Conservation (phyloP, 2,329 filamentous ascomycete genomes). For the Mycosphaerella arachidis region DNA sequence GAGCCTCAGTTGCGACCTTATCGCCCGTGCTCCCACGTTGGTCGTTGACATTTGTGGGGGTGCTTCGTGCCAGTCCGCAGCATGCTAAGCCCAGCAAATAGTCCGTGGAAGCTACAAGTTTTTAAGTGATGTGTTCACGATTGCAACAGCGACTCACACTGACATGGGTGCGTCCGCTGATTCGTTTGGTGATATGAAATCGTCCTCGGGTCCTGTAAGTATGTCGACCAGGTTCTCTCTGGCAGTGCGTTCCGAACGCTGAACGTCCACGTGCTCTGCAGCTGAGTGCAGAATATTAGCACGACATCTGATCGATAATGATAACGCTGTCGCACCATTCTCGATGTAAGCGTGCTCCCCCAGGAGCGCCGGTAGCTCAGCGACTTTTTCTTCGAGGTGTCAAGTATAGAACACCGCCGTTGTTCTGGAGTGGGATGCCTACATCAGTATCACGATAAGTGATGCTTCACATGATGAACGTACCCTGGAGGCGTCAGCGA, state of each 20-base stretch:
- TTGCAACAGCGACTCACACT: no score
- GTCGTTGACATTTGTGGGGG: slow-evolving; percentile 2
- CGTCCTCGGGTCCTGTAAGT: slow-evolving; percentile 1
- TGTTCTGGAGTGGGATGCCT: background rate
- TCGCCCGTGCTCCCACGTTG: background rate
- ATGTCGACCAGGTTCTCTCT: slow-evolving; percentile 1
- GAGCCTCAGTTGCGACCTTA: slow-evolving; percentile 18
- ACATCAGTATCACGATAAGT: no score
- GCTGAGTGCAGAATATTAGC: background rate
- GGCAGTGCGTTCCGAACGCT: background rate
- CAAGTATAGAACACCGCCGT: slow-evolving; percentile 5
- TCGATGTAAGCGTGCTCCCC: background rate
- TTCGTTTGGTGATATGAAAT: background rate
- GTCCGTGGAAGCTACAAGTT: slow-evolving; percentile 2
- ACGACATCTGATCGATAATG: background rate
- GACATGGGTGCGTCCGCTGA: no score
- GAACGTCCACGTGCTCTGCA: background rate
- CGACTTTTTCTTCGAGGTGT: slow-evolving; percentile 6
- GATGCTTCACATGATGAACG: background rate
- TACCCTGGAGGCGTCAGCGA: background rate
- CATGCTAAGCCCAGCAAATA: slow-evolving; percentile 6
- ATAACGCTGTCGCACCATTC: background rate
- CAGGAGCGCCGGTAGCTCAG: slow-evolving; percentile 1
- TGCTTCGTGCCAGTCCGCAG: slow-evolving; percentile 5
- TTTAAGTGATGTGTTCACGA: background rate